Conservation (phyloP, 805 yeast species). For the Sugiyamaella marilandica region DNA sequence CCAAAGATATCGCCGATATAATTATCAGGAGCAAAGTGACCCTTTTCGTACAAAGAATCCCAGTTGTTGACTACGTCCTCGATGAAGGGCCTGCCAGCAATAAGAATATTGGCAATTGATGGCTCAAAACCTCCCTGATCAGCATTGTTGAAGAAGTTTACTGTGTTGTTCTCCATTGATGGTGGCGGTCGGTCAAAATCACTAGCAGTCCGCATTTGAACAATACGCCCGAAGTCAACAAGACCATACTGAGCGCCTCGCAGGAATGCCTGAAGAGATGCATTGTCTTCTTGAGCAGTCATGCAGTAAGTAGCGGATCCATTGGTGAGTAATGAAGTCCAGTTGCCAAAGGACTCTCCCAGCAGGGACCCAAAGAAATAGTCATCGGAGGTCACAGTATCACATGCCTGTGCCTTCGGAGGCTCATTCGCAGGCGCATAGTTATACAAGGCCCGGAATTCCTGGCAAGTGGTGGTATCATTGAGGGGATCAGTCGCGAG, state of each 20-base stretch:
- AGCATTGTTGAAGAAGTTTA: conserved; percentile 46
- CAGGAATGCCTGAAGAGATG: conserved; percentile 53
- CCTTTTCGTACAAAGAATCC: conserved; percentile 20
- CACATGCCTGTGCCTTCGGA: conserved; percentile 51
- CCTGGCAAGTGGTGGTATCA: conserved; percentile 39
- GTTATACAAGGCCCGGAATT: conserved; percentile 45
- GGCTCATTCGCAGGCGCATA: conserved; percentile 46
- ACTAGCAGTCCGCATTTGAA: conserved; percentile 56
- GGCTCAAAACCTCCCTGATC: conserved; percentile 49
- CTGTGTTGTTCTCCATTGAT: conserved; percentile 34
- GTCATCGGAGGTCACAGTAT: conserved; percentile 55
- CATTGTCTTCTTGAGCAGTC: conserved; percentile 66
- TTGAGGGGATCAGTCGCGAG: conserved; percentile 39
- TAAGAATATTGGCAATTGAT: conserved; percentile 47
- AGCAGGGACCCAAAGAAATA: conserved; percentile 54
- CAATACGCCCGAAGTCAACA: conserved; percentile 53
- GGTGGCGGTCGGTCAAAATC: conserved; percentile 56
- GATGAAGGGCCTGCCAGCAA: conserved; percentile 52
- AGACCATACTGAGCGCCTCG: conserved; percentile 52
- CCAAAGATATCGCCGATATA: conserved; percentile 60
- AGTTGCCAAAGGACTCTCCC: conserved; percentile 47
- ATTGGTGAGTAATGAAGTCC: conserved; percentile 48
- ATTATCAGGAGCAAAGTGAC: conserved; percentile 38
- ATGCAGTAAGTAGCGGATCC: conserved; percentile 56
- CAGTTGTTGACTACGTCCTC: conserved; percentile 48